Base-by-base conservation (phyloP, 2,329 filamentous ascomycete genomes). In the Penicillium sp. region DNA sequence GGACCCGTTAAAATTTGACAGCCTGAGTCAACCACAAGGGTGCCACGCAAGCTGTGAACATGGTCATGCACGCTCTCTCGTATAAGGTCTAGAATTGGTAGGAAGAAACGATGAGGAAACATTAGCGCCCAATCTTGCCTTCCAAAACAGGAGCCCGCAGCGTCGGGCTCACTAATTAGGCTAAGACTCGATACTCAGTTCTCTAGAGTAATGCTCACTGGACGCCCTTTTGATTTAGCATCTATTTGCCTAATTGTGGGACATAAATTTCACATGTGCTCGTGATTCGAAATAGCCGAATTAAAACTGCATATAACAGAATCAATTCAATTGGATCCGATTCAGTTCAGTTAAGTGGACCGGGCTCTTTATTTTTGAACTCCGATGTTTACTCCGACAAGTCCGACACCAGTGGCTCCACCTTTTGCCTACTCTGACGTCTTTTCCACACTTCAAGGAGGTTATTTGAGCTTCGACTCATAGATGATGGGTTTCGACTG, bases 391-490 rank as follows among this genome's bases (percentile, higher is more conserved):
- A 48, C 26, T 53, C 51, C 51, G 51, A 53, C 14, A 22, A 20
- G 29, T 40, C 31, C 18, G 46, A 31, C 1, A 20, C 31, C 22
- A 22, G 29, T n/a, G 20, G 27, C 18, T 52, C 37, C 43, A 33
- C 49, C 22, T 3, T 37, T 20, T 18, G 33, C 33, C 18, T 29
- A 20, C 18, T 40, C 50, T 52, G 50, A 46, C 50, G 50, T 52
- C 41, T 40, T 41, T 52, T 46, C 29, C 29, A 40, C 18, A 27
- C 40, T 15, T 47, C 41, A 40, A 46, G n/a, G 41, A 52, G 41
- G 37, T 40, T 40, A 51, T 52, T 46, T 15, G 27, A 46, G 50
- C 42, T 35, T 26, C 50, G 50, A 46, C 42, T 52, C 50, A 52
- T 31, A n/a, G n/a, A 29, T 50, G 35, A 50, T 50, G 47, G 37